Conservation (phyloP, 2,329 filamentous ascomycete genomes). For the Davidsoniella virescens region DNA sequence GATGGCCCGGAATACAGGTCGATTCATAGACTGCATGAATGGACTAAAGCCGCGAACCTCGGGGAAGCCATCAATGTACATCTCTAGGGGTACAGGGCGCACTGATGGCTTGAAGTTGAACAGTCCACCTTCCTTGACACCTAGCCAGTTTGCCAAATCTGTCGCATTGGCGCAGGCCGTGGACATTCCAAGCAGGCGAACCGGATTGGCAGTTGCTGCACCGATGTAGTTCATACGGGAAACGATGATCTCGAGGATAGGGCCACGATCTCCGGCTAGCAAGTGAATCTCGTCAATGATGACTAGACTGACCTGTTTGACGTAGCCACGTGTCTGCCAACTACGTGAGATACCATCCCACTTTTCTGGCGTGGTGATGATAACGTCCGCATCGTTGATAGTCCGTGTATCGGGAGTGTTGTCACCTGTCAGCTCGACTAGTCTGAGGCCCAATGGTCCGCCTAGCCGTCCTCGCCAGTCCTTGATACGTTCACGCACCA, state of each 20-base stretch:
- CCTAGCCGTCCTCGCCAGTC: slow-evolving; percentile 82
- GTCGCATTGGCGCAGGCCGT: slow-evolving; percentile 93
- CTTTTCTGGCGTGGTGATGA: slow-evolving; percentile 98
- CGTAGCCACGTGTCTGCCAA: slow-evolving; percentile 95
- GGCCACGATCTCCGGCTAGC: slow-evolving; percentile 87
- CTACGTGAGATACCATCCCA: slow-evolving; percentile 99
- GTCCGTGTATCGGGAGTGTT: slow-evolving; percentile 95
- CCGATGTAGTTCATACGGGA: slow-evolving; percentile 97
- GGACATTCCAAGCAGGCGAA: slow-evolving; percentile 93
- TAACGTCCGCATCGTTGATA: slow-evolving; percentile 90
- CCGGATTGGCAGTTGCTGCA: slow-evolving; percentile 74
- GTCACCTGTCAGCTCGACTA: slow-evolving; percentile 91
- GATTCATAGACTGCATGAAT: slow-evolving; percentile 98
- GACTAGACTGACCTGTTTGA: slow-evolving; percentile 83
- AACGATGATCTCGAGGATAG: slow-evolving; percentile 95
- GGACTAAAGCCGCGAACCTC: slow-evolving; percentile 91
- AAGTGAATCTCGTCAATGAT: slow-evolving; percentile 98
- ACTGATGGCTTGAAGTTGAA: slow-evolving; percentile 98
- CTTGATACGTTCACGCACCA: slow-evolving; percentile 88
- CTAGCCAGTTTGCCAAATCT: slow-evolving; percentile 90
- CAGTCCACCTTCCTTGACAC: slow-evolving; percentile 71
- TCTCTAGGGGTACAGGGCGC: slow-evolving; percentile 83
- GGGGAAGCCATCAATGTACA: slow-evolving; percentile 95
- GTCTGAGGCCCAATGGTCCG: slow-evolving; percentile 64
- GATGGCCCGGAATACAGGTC: slow-evolving; percentile 88